A percentile compares a stretch with the other conserved stretches of the same genome.
Evolutionary conservation across 129 eudicot genomes (phyloP).

Genomic region (Artemisia annua): DNA sequence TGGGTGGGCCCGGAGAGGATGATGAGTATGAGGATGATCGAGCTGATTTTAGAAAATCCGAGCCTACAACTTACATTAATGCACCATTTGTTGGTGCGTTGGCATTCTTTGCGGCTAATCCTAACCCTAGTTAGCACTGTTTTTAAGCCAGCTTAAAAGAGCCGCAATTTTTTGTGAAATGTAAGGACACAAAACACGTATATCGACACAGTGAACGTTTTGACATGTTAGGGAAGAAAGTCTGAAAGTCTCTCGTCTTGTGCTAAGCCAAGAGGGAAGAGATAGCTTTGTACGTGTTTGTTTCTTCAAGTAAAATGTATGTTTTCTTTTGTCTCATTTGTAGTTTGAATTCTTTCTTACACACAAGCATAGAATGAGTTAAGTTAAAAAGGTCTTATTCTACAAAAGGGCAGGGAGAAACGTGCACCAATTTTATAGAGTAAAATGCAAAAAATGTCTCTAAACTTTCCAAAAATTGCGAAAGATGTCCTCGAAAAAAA

Average conservation of each 20-base stretch:
- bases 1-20: conserved; percentile 92
- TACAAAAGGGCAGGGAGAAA: no score
- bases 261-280: conserved; percentile 64
- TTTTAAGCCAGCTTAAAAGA: neutral
- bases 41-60: conserved; percentile 70
- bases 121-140: conserved; percentile 38
- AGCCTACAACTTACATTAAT: conserved; percentile 90
- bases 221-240: conserved; percentile 32
- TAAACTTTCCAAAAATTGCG: no score
- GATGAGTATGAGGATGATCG: conserved; percentile 78
- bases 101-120: conserved; percentile 78
- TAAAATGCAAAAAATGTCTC: no score
- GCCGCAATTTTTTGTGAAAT: no score
- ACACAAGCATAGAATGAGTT: no score
- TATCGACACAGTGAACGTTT: conserved; percentile 7
- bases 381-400: no score
- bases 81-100: conserved; percentile 94
- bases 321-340: neutral
- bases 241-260: conserved; percentile 80
- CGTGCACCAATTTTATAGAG: no score
- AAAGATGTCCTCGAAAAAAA: no score
- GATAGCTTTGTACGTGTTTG: conserved; percentile 18
- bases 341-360: no score
- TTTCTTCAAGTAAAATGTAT: neutral
- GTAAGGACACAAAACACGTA: neutral